Percentiles rank a stretch among this genome's conserved stretches.
Conservation (phyloP, 306 rosid species). For the Mimosa pudica region DNA sequence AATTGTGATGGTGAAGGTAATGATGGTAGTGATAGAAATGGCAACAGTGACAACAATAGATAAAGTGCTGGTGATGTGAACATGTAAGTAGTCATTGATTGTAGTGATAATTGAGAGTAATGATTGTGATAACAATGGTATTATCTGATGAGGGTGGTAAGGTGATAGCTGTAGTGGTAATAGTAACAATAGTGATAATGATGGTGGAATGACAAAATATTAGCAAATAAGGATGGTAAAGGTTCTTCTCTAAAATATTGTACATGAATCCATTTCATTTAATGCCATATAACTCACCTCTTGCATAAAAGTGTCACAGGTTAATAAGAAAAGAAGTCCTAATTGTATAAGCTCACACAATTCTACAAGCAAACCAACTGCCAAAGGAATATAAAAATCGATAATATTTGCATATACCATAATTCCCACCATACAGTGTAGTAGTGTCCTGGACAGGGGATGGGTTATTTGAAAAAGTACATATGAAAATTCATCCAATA, state of each 20-base stretch:
- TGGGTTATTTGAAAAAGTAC: background rate
- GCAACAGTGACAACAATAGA: background rate
- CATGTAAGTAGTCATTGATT: background rate
- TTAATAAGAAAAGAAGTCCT: background rate
- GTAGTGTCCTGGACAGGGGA: background rate
- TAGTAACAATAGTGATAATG: background rate
- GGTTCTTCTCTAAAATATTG: background rate
- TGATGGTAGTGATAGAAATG: background rate
- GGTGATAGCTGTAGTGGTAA: background rate
- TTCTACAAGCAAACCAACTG: background rate
- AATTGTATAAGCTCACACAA: background rate
- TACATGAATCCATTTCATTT: background rate
- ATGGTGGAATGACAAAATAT: background rate
- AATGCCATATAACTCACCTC: background rate
- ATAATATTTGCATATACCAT: background rate
- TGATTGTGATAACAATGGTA: background rate
- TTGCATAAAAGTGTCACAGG: background rate
- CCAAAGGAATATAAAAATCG: background rate
- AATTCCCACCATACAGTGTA: too few relatives aligned
- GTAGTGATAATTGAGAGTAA: background rate
- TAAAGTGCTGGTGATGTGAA: background rate
- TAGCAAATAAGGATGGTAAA: background rate
- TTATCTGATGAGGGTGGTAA: too few relatives aligned
- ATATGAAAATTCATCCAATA: slow-evolving; percentile 2
- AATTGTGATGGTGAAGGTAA: background rate